Conservation (phyloP, 2,329 filamentous ascomycete species). For the Clonostachys byssicola region DNA sequence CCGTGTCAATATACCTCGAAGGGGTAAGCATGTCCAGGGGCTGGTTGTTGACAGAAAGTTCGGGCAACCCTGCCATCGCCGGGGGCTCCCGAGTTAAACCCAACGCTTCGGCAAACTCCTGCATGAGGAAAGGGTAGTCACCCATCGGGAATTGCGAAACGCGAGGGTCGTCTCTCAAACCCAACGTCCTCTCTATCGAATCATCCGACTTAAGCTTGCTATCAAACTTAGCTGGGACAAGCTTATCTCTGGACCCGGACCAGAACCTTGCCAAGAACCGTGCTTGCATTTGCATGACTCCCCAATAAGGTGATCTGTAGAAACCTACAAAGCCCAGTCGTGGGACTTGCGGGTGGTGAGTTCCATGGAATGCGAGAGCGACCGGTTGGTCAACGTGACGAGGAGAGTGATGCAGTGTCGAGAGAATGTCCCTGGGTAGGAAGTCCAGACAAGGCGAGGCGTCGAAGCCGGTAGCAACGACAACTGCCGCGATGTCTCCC, state of each 20-base stretch:
- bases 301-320: conserved; percentile 83
- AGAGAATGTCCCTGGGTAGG: conserved; percentile 51
- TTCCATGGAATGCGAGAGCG: conserved; percentile 64
- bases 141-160: conserved; percentile 76
- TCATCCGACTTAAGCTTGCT: conserved; percentile 36
- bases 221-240: conserved; percentile 10
- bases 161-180: conserved; percentile 45
- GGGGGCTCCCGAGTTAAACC: conserved; percentile 38
- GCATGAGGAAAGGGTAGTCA: conserved; percentile 74
- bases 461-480: conserved; percentile 75
- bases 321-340: conserved; percentile 77
- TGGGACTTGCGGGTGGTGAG: conserved; percentile 54
- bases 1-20: conserved; percentile 42
- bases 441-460: conserved; percentile 61
- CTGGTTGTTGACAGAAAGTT: conserved; percentile 31
- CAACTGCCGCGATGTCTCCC: conserved; percentile 57
- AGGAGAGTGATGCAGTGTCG: conserved; percentile 53
- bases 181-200: conserved; percentile 38
- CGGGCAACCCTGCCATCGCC: conserved; percentile 15
- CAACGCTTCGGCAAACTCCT: conserved; percentile 60
- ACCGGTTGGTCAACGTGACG: conserved; percentile 53
- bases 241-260: conserved; percentile 23
- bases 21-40: conserved; percentile 53
- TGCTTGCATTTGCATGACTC: conserved; percentile 83
- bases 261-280: conserved; percentile 62